Percentiles rank a stretch among this genome's conserved stretches.
phyloP scores from a whole-genome alignment of 192 early-diverging fungal genomes.

The Backusella liffmaniae region DNA sequence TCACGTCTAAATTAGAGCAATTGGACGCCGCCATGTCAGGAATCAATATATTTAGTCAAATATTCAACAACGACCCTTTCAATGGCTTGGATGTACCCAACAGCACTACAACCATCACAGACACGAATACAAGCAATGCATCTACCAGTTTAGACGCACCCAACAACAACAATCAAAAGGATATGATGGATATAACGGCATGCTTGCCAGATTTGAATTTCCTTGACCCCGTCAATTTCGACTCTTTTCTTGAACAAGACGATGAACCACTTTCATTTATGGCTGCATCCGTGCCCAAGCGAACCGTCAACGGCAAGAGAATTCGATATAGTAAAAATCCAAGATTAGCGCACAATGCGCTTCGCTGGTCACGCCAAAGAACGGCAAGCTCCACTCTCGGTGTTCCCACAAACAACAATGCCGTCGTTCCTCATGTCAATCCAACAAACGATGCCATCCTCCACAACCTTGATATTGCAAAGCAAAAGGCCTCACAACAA shows the following conservation, averaged over 20 bases:
- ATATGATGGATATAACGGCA: constrained; percentile 9
- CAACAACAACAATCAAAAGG: neutral
- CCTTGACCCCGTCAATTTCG: neutral
- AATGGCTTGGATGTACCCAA: constrained; percentile 1
- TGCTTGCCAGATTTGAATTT: constrained; percentile 4
- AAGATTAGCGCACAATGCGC: constrained; percentile 14
- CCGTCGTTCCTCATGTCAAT: neutral
- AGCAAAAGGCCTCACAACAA: neutral
- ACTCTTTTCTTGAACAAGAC: neutral
- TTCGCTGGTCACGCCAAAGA: constrained; percentile 8
- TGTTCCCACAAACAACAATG: neutral
- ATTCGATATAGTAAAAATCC: constrained; percentile 24
- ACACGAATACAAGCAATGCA: neutral
- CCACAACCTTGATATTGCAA: constrained; percentile 2
- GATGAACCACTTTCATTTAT: neutral
- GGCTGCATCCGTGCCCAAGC: constrained; percentile 8
- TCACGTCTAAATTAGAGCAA: neutral
- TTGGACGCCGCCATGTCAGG: constrained; percentile 6
- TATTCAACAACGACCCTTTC: constrained; percentile 19
- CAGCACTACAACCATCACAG: neutral
- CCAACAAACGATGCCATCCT: constrained; percentile 9
- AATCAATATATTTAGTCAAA: constrained; percentile 15
- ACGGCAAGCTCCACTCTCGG: neutral
- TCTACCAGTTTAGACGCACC: neutral
- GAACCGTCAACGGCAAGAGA: constrained; percentile 15